Evolutionary conservation across 345 rosid genomes (phyloP).

Genomic region (Linum usitatissimum): DNA sequence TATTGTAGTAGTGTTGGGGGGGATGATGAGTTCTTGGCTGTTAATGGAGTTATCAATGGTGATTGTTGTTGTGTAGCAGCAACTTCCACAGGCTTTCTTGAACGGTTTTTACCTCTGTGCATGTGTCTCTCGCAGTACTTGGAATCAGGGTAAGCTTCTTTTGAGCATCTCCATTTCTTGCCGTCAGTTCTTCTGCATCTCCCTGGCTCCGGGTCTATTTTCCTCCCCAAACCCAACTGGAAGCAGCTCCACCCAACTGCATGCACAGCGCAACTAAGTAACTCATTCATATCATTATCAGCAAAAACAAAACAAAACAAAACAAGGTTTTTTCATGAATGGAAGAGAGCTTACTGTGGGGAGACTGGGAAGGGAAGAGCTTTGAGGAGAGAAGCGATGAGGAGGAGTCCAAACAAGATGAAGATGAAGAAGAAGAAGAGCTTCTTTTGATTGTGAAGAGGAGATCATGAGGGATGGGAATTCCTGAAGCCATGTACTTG

Average conservation of each 20-base stretch:
- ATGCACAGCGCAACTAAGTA: neutral
- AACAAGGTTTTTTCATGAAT: neutral
- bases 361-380: conserved; percentile 36
- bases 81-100: conserved; percentile 91
- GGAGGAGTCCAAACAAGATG: conserved; percentile 30
- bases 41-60: neutral
- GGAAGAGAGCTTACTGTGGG: conserved; percentile 35
- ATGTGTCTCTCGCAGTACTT: conserved; percentile 92
- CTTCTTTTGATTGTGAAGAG: conserved; percentile 60
- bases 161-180: conserved; percentile 94
- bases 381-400: conserved; percentile 24
- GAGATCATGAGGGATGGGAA: conserved; percentile 75
- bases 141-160: conserved; percentile 83
- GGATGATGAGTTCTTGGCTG: conserved; percentile 10
- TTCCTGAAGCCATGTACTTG: conserved; percentile 66
- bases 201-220: conserved; percentile 86
- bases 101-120: conserved; percentile 95
- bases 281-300: no score
- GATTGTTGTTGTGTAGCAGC: neutral
- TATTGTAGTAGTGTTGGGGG: conserved; percentile 6
- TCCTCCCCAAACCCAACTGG: conserved; percentile 65
- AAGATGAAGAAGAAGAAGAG: neutral
- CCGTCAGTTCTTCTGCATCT: conserved; percentile 92
- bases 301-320: no score
- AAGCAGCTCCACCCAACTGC: conserved; percentile 74